phyloP scores from a whole-genome alignment of 78 protist genomes.

The Dictyostelium brefeldianum region DNA sequence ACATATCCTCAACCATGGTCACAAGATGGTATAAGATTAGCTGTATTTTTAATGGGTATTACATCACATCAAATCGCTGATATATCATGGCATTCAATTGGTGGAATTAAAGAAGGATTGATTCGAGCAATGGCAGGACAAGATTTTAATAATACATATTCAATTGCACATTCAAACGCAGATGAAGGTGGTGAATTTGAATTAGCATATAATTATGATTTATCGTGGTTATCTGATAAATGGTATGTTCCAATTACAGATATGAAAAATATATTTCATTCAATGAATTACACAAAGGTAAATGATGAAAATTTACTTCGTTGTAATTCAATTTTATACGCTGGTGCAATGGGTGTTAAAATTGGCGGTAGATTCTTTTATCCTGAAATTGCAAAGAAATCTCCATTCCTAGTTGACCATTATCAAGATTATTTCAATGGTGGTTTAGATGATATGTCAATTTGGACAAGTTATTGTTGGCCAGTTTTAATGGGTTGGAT shows the following conservation, averaged over 20 bases:
- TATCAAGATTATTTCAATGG: conserved; percentile 73
- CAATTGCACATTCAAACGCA: conserved; percentile 40
- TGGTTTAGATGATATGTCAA: conserved; percentile 72
- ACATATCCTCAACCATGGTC: conserved; percentile 63
- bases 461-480: conserved; percentile 76
- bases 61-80: conserved; percentile 68
- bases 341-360: conserved; percentile 74
- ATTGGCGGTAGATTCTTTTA: conserved; percentile 50
- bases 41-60: conserved; percentile 64
- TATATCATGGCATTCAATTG: conserved; percentile 74
- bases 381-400: conserved; percentile 72
- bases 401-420: conserved; percentile 61
- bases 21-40: conserved; percentile 20
- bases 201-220: conserved; percentile 56
- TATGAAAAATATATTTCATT: conserved; percentile 47
- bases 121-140: conserved; percentile 78
- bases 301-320: conserved; percentile 10
- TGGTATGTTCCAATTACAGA: conserved; percentile 74
- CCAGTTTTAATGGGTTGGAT: conserved; percentile 77
- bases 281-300: conserved; percentile 37
- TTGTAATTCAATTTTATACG: conserved; percentile 48
- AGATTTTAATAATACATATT: conserved; percentile 47
- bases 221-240: conserved; percentile 42
- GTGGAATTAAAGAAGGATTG: conserved; percentile 54
- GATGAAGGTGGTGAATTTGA: conserved; percentile 72